phyloP scores from a whole-genome alignment of 2,329 filamentous ascomycete species.

The Colletotrichum sp. region DNA sequence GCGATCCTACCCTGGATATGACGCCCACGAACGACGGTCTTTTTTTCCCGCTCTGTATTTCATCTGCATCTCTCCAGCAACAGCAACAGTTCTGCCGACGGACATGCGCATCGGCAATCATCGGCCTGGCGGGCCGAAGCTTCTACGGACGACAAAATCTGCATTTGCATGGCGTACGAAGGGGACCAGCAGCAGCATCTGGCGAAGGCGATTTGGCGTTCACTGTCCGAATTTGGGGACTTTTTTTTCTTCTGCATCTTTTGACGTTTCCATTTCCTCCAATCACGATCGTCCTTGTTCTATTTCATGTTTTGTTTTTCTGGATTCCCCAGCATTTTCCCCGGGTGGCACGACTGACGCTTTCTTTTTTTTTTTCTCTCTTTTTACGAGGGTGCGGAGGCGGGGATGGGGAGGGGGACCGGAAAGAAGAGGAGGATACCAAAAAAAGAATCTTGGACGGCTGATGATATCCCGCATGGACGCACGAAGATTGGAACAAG shows the following conservation, averaged over 20 bases:
- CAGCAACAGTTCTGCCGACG: not conserved
- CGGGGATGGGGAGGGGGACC: not conserved
- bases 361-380: not conserved
- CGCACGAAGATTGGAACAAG: not conserved
- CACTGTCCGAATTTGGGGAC: not conserved
- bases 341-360: not conserved
- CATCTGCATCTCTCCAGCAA: not conserved
- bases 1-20: not conserved
- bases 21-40: not conserved
- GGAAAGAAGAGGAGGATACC: not conserved
- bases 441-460: not conserved
- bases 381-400: not conserved
- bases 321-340: not conserved
- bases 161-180: conserved; percentile 10
- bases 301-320: not conserved
- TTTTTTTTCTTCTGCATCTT: not conserved
- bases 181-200: conserved; percentile 2
- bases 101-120: conserved; percentile 1
- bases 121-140: conserved; percentile 13
- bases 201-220: conserved; percentile 2
- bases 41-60: not conserved
- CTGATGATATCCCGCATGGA: conserved; percentile 13
- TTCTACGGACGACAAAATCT: not conserved
- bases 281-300: not conserved
- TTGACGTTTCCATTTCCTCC: not conserved